Evolutionary conservation across 352 stramenopile species (phyloP).

Genomic region (Lagenidium sp.): DNA sequence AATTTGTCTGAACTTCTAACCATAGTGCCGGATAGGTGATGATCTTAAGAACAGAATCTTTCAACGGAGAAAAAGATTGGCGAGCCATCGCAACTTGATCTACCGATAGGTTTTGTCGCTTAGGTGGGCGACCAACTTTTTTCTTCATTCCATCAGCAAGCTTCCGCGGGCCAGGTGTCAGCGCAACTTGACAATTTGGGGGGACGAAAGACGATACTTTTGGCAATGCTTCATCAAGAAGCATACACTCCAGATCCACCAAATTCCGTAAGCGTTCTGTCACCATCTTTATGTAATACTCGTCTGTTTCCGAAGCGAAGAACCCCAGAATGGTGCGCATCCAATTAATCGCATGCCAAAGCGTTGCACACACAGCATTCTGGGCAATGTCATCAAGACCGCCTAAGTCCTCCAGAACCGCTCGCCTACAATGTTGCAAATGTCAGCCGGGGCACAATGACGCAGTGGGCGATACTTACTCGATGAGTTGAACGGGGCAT

Average conservation of each 20-base stretch:
- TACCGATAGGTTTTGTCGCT: too few species aligned
- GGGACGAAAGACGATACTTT: slow-evolving; percentile 5
- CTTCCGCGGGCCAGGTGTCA: too few species aligned
- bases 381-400: slow-evolving; percentile 23
- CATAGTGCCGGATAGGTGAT: too few species aligned
- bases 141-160: too few species aligned
- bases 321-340: slow-evolving; percentile 51
- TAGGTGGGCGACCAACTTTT: too few species aligned
- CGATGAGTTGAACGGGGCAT: slow-evolving; percentile 47
- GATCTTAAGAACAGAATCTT: too few species aligned
- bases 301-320: slow-evolving; percentile 22
- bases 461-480: too few species aligned
- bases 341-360: slow-evolving; percentile 61
- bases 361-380: slow-evolving; percentile 26
- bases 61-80: too few species aligned
- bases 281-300: slow-evolving; percentile 25
- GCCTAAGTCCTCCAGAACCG: slow-evolving; percentile 15
- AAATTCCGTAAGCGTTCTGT: slow-evolving; percentile 34
- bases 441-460: too few species aligned
- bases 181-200: slow-evolving; percentile 4
- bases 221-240: slow-evolving; percentile 6
- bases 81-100: too few species aligned
- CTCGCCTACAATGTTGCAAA: background rate
- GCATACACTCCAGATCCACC: slow-evolving; percentile 10
- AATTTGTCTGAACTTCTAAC: too few species aligned